Base-by-base conservation (phyloP, 106 monocot species). In the Phalaenopsis aphrodite region DNA sequence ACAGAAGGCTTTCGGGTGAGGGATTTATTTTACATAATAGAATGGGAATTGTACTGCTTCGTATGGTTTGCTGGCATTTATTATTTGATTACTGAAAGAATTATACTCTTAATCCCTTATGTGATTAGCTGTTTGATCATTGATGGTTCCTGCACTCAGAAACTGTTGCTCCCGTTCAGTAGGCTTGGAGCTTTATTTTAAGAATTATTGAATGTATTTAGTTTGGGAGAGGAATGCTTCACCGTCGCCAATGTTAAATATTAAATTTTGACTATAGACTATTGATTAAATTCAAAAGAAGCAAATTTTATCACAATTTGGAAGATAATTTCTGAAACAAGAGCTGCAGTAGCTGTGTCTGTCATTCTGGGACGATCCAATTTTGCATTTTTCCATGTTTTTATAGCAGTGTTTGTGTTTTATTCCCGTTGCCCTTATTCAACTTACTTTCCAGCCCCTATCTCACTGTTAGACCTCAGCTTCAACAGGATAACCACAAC, bases 401-500 rank as follows among this genome's bases (percentile, higher is more conserved):
- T 47, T 30, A 47, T 47, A 47, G 10, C 47, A 47, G 5, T 45
- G 52, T 52, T 10, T 52, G 52, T 52, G 52, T 11, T 52, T 52
- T 52, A 52, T 52, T 52, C 14, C 52, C 2, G 14, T 12, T 12
- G 10, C 2, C 12, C 12, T 52, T 10, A 52, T 52, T 52, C 14
- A 52, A 52, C 52, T 52, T 52, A 2, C 14, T 52, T 52, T 52
- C 52, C 9, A 52, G 52, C 52, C 9, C 3, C 11, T 6, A 45
- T 52, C 52, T 52, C 52, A 52, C 12, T 87, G 16, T 47, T 95
- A 8, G 95, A 95, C 80, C 30, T 95, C 47, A 74, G 86, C 39
- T 71, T 52, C 72, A 95, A 95, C 84, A 91, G 86, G 55, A 85
- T 95, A 10, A 87, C 95, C 0, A 88, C 89, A 7, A 76, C 91